Evolutionary conservation across 129 eudicot species (phyloP).

Genomic region (Flaveria trinervia): DNA sequence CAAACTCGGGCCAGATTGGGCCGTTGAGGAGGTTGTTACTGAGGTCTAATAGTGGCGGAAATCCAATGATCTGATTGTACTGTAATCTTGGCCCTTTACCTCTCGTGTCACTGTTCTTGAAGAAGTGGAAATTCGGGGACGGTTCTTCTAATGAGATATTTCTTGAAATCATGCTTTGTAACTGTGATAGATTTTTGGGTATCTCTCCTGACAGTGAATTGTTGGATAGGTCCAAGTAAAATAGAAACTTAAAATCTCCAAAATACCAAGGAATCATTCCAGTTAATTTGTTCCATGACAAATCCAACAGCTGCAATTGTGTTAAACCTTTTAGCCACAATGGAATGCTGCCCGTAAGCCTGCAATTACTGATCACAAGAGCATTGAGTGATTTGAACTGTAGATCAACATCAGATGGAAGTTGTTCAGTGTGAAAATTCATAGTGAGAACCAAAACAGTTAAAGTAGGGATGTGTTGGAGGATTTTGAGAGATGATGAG

Average conservation of each 20-base stretch:
- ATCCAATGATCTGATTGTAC: slow-evolving; percentile 52
- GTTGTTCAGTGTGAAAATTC: slow-evolving; percentile 54
- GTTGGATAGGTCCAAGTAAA: slow-evolving; percentile 67
- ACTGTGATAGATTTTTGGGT: slow-evolving; percentile 48
- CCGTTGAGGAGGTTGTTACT: slow-evolving; percentile 54
- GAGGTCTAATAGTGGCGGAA: slow-evolving; percentile 60
- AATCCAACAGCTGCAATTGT: slow-evolving; percentile 60
- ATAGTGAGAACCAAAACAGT: slow-evolving; percentile 54
- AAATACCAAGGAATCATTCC: slow-evolving; percentile 62
- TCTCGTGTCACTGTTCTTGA: slow-evolving; percentile 34
- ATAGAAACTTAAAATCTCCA: slow-evolving; percentile 44
- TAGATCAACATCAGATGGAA: slow-evolving; percentile 46
- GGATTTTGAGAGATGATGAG: slow-evolving; percentile 43
- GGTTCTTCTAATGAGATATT: slow-evolving; percentile 42
- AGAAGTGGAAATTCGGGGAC: slow-evolving; percentile 48
- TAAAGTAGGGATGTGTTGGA: slow-evolving; percentile 58
- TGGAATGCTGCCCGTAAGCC: slow-evolving; percentile 62
- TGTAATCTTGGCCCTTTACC: slow-evolving; percentile 21
- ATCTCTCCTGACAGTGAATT: slow-evolving; percentile 56
- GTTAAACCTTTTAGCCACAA: slow-evolving; percentile 53
- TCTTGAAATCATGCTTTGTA: slow-evolving; percentile 40
- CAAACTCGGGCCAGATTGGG: slow-evolving; percentile 65
- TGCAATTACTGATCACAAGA: slow-evolving; percentile 59
- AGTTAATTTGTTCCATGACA: slow-evolving; percentile 52
- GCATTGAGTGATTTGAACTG: slow-evolving; percentile 48